phyloP scores from a whole-genome alignment of 371 early-diverging fungal genomes.

The Mucor plumbeus region DNA sequence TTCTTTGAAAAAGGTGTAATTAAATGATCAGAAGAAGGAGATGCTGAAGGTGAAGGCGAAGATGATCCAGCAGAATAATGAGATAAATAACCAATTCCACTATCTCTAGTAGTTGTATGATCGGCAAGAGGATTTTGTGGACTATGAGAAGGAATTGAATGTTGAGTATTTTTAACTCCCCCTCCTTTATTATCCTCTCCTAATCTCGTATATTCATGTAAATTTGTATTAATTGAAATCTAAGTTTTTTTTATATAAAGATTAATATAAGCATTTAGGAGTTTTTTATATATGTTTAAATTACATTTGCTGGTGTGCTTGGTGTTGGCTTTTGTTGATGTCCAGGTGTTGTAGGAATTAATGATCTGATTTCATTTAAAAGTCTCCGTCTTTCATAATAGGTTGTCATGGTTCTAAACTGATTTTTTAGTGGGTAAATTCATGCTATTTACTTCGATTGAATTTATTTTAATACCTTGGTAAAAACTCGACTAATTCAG shows the following conservation, averaged over 20 bases:
- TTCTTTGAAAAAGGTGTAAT: conserved; percentile 7
- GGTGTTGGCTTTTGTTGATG: conserved; percentile 12
- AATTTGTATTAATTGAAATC: conserved; percentile 36
- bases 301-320: conserved; percentile 24
- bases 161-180: conserved; percentile 2
- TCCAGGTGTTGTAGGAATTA: conserved; percentile 23
- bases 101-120: conserved; percentile 12
- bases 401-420: conserved; percentile 40
- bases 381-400: conserved; percentile 55
- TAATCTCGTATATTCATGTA: conserved; percentile 24
- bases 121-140: background rate
- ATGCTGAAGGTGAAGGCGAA: conserved; percentile 23
- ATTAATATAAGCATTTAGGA: conserved; percentile 1
- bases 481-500: conserved; percentile 45
- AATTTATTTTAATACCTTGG: conserved; percentile 34
- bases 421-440: background rate
- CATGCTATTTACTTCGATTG: background rate
- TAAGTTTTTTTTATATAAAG: conserved; percentile 3
- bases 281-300: background rate
- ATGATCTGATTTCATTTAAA: conserved; percentile 48
- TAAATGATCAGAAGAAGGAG: conserved; percentile 8
- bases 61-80: conserved; percentile 29
- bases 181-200: conserved; percentile 4
- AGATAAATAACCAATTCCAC: conserved; percentile 24
- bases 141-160: background rate